These are phyloP conservation scores for Metschnikowia amazonensis DNA, from an alignment of 805 yeast genomes.

Conservation along the genomic window DNA sequence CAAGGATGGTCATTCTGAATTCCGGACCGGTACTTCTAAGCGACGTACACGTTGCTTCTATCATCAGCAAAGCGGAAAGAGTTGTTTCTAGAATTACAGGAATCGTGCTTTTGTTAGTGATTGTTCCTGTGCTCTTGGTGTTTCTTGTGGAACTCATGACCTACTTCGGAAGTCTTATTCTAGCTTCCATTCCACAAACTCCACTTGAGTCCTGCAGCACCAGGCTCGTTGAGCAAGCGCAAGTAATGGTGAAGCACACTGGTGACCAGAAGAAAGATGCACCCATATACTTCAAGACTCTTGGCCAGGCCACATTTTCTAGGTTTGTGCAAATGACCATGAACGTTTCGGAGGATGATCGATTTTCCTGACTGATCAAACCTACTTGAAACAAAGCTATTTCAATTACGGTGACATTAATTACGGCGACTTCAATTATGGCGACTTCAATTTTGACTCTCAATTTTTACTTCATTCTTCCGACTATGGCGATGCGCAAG, in stretches of 20 bases:
- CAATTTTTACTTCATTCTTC: neutral
- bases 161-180: neutral
- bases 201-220: neutral
- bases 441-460: neutral
- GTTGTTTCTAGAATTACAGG: slow-evolving; percentile 2
- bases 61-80: slow-evolving; percentile 1
- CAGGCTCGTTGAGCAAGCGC: slow-evolving; percentile 1
- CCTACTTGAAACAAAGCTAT: too few relatives aligned
- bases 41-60: neutral
- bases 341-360: slow-evolving; percentile 2
- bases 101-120: neutral
- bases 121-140: neutral
- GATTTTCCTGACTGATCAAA: neutral
- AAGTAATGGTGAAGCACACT: neutral
- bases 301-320: neutral
- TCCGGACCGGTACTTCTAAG: neutral
- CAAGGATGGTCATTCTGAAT: neutral
- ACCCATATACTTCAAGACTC: neutral
- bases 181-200: neutral
- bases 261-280: neutral
- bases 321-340: neutral
- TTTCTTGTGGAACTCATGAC: slow-evolving; percentile 1
- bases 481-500: neutral
- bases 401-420: too few relatives aligned
- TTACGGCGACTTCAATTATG: too few relatives aligned